phyloP scores from a whole-genome alignment of 768 basidiomycete genomes.

The Suillus lakei region DNA sequence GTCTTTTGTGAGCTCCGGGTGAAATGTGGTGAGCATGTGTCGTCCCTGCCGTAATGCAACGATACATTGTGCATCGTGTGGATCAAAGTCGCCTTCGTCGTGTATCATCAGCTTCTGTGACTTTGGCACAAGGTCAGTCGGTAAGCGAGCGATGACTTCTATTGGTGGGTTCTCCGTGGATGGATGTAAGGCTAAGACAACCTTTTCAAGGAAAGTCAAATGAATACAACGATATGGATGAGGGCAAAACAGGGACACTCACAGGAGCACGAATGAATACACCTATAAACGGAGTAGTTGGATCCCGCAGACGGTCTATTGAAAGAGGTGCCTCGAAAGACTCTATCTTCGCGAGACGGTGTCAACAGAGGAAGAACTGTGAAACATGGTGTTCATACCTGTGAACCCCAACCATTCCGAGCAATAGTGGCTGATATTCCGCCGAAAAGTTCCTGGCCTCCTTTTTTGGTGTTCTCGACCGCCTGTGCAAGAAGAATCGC shows the following conservation, averaged over 20 bases:
- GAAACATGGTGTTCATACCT: constrained; percentile 52
- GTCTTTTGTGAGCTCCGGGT: constrained; percentile 91
- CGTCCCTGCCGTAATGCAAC: constrained; percentile 87
- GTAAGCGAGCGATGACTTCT: constrained; percentile 72
- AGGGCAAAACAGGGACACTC: constrained; percentile 28
- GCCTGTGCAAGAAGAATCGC: constrained; percentile 84
- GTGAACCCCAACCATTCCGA: constrained; percentile 94
- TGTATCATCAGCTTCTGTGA: constrained; percentile 41
- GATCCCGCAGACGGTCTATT: constrained; percentile 64
- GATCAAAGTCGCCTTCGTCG: constrained; percentile 49
- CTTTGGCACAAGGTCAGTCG: constrained; percentile 52
- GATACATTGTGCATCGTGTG: constrained; percentile 63
- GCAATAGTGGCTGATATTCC: constrained; percentile 81
- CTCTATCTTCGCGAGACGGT: constrained; percentile 60
- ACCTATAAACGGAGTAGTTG: constrained; percentile 70
- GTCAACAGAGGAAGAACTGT: not conserved
- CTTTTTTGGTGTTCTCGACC: constrained; percentile 79
- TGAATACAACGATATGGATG: not conserved
- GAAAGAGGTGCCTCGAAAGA: constrained; percentile 85
- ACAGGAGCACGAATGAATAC: constrained; percentile 96
- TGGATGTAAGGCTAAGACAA: constrained; percentile 58
- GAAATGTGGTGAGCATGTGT: constrained; percentile 89
- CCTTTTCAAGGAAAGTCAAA: constrained; percentile 44
- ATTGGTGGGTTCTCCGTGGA: constrained; percentile 58
- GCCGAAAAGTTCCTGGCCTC: constrained; percentile 85